Evolutionary conservation across 169 alveolate genomes (phyloP), one percentile per base, ranked within the genome.

Genomic region (Plasmodium cynomolgi): DNA sequence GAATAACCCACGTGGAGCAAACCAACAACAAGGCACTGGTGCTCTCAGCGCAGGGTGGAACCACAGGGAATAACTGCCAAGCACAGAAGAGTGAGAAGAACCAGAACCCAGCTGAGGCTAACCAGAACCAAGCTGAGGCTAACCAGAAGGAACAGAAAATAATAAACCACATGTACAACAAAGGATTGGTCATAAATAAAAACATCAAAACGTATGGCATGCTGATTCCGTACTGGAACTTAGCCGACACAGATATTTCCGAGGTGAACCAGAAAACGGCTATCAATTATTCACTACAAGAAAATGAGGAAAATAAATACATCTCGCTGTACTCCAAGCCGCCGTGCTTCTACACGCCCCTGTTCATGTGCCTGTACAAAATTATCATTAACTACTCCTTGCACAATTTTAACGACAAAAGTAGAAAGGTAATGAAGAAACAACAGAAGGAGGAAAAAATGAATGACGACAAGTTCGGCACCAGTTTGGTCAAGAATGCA

Each of bases 191-290:
- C 29, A 83, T 81, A 71, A 91, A 91, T 82, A 81, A 91, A 72
- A 41, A 44, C 17, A 72, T 91, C 7, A 82, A 71, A 72, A 62
- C 91, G 15, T 68, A 79, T 29, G 68, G 54, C 29, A 50, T 91
- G 84, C 54, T 91, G 3, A 91, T 91, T 33, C 95, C 95, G 15
- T 91, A 91, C 77, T 91, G 95, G 95, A 82, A 91, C 83, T 83
- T 91, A 26, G 80, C 62, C 11, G 95, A 91, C 83, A 37, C 79
- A 29, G 95, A 91, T 82, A 54, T 23, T 37, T 26, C 95, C 37
- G 95, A 81, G 77, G 37, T 13, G 7, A 50, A 33, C 9, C 91
- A 72, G 56, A 91, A 91, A 83, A 47, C 77, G 1, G 80, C 84
- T 3, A 72, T 72, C 29, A 91, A 80, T 47, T 56, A 90, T 91